Evolutionary conservation across 495 filamentous ascomycete species (phyloP).

Genomic region (Tetracladium setigerum): DNA sequence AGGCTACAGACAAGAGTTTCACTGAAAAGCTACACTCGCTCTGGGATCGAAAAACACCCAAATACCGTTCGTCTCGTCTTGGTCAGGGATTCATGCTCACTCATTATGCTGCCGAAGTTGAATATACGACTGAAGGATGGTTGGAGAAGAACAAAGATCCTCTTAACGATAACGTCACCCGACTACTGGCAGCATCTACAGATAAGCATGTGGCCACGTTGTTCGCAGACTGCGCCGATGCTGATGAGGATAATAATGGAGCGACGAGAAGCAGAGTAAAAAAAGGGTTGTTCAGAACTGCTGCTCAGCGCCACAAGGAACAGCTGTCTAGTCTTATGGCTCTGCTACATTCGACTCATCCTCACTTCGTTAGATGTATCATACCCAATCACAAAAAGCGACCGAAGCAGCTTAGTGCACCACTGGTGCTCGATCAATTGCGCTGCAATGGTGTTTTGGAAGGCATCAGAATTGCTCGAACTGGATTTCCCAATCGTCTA

Average conservation of each 20-base stretch:
- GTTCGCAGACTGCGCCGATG: constrained; percentile 80
- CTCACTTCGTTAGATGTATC: constrained; percentile 97
- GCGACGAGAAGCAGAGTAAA: constrained; percentile 78
- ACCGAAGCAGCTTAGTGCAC: constrained; percentile 85
- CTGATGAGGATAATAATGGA: constrained; percentile 58
- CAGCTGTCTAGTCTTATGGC: constrained; percentile 90
- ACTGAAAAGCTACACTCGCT: constrained; percentile 94
- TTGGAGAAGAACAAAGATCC: constrained; percentile 99
- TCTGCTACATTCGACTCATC: constrained; percentile 93
- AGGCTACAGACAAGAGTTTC: constrained; percentile 93
- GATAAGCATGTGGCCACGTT: constrained; percentile 78
- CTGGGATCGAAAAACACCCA: constrained; percentile 92
- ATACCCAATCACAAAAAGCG: constrained; percentile 97
- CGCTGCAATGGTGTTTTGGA: constrained; percentile 98
- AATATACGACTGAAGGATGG: constrained; percentile 94
- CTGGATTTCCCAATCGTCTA: constrained; percentile 95
- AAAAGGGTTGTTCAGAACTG: constrained; percentile 94
- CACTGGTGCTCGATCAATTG: constrained; percentile 88
- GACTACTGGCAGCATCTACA: constrained; percentile 71
- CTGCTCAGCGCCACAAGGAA: constrained; percentile 96
- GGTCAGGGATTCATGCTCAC: constrained; percentile 95
- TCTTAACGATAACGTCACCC: constrained; percentile 91
- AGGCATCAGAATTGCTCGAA: constrained; percentile 94
- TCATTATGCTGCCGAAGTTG: constrained; percentile 96
- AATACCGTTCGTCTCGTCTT: constrained; percentile 83